Percentiles rank a stretch among this genome's conserved stretches.
phyloP scores from a whole-genome alignment of 768 basidiomycete species.

The Rhodotorula diobovata region DNA sequence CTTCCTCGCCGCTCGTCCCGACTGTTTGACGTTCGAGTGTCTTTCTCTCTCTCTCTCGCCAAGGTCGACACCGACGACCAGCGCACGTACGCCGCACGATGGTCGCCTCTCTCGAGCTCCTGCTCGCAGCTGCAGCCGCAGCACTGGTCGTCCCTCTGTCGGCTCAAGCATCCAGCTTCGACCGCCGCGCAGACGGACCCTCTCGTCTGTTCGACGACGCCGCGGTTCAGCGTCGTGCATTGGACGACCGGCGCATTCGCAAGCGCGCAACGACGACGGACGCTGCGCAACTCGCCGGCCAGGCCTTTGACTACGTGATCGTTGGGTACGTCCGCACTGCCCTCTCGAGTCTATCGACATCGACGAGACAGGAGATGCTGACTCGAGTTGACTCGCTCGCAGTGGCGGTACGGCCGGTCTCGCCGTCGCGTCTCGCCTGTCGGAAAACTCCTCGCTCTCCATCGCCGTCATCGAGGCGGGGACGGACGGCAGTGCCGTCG shows the following conservation, averaged over 20 bases:
- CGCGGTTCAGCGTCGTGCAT: neutral
- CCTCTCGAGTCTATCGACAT: neutral
- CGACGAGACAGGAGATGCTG: neutral
- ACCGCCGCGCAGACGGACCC: neutral
- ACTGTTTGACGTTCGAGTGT: too few relatives aligned
- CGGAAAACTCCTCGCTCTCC: slow-evolving; percentile 38
- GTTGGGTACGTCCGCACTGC: slow-evolving; percentile 23
- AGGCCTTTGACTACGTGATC: slow-evolving; percentile 40
- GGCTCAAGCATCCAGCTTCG: neutral
- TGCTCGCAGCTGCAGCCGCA: neutral
- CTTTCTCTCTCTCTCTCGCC: too few relatives aligned
- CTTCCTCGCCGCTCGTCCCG: too few relatives aligned
- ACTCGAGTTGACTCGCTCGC: neutral
- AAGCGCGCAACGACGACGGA: slow-evolving; percentile 20
- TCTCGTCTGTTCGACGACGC: neutral
- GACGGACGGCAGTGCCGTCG: slow-evolving; percentile 28
- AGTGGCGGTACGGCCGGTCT: slow-evolving; percentile 45
- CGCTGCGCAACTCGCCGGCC: slow-evolving; percentile 5
- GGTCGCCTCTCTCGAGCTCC: neutral
- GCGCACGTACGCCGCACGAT: neutral
- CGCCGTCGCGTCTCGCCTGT: slow-evolving; percentile 45
- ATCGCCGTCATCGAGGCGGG: slow-evolving; percentile 47
- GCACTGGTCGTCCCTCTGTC: neutral
- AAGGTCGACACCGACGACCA: too few relatives aligned
- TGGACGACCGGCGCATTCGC: slow-evolving; percentile 22